Evolutionary conservation across 352 stramenopile genomes (phyloP), one percentile per base, ranked within the genome.

Genomic region (Phytophthora sp.): DNA sequence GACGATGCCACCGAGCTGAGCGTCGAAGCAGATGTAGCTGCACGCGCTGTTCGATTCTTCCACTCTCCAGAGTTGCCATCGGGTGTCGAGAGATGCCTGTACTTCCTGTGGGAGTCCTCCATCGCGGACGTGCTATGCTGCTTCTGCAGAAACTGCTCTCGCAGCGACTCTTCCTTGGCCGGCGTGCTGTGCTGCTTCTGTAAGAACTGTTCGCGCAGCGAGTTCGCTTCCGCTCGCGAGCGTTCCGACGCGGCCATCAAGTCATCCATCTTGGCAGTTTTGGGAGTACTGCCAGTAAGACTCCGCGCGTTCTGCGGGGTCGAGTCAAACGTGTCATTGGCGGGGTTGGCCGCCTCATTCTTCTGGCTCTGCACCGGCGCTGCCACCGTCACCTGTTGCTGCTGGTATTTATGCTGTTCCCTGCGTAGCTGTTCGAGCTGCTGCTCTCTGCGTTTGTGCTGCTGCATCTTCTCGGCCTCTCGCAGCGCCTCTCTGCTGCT

Each of bases 71-170:
- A 27, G 31, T 51, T 60, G 6, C 38, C 56, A 21, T 73, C 54
- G 4, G 49, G 58, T n/a, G 58, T 66, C 21, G 63, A 67, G 27
- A 43, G 54, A 45, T 71, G 63, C 5, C 62, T 52, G 13, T 70
- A 24, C 23, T 61, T 73, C 13, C 32, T 34, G 18, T 62, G 46
- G 4, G 61, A 27, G 5, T 60, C 56, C 2, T 26, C 20, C 42
- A 57, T 24, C 24, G 48, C 27, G 24, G 41, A 61, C 32, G 32
- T 48, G 53, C 65, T 66, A 15, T 65, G 50, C 28, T 60, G 58
- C 15, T 66, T 69, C 18, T 71, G 62, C 30, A 69, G 26, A 4
- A 62, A 54, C 23, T 72, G 68, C 20, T 76, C 53, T n/a, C 70
- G 51, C 5, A 78, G 49, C n/a, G 51, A 54, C 13, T 42, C 35